Base-by-base conservation (phyloP, 306 rosid genomes). In the Prunus salicina region DNA sequence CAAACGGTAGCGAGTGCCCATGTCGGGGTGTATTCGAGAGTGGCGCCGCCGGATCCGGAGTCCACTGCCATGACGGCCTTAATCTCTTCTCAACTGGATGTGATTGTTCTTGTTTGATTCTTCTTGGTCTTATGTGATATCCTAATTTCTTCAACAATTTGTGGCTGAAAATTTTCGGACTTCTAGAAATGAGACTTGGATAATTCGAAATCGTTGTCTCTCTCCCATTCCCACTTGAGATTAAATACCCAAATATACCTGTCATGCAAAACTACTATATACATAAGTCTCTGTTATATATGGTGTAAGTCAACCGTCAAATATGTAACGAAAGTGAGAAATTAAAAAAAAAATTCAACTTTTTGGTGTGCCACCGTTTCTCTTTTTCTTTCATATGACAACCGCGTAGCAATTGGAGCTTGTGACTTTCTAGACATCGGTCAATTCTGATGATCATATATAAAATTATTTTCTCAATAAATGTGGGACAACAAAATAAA, bases 1-100 rank as follows among this genome's bases (percentile, higher is more conserved):
- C 84, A 79, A 67, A 83, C 76, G 34, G 25, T 34, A 64, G 87
- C 81, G 50, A 83, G 27, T 19, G 84, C 87, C 87, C 87, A 79
- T 28, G 87, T 83, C 69, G 87, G 84, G 60, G 87, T 83, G 56
- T 72, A 0, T 67, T 83, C 79, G 14, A 83, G 72, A 53, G 84
- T 28, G 28, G 45, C n/a, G 28, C 20, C 51, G 15, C 0, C 52
- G 9, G 76, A 12, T 16, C 0, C 52, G 9, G 76, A 12, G n/a
- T 6, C 84, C 60, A 22, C 83, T 6, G 34, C 76, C 69, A 73
- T 73, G 28, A 25, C 27, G 13, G 8, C 58, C 56, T 10, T 60
- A 19, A 55, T 19, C 15, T 56, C 53, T 72, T 38, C 38, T 58
- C 20, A 12, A 2, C 9, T 71, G 22, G 5, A 32, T 57, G 45